Evolutionary conservation across 495 filamentous ascomycete genomes (phyloP).

Genomic region (Stereocaulon alpinum): DNA sequence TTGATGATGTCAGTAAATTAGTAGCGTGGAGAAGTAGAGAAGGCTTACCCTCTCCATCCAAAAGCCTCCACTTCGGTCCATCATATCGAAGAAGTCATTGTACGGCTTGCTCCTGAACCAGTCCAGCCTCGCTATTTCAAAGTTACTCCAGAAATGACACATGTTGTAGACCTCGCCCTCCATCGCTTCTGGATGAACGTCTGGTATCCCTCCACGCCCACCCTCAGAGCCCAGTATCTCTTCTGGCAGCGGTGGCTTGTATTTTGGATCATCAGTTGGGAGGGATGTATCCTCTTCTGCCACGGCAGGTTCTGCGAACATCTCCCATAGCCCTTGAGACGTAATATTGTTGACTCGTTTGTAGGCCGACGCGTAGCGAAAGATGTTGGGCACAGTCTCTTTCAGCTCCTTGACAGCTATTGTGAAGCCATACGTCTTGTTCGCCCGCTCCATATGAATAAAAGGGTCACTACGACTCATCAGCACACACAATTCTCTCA

Average conservation of each 20-base stretch:
- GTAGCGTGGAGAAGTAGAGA: background rate
- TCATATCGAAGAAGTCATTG: constrained; percentile 98
- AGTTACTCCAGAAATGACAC: constrained; percentile 99
- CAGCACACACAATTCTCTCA: background rate
- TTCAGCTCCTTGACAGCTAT: constrained; percentile 98
- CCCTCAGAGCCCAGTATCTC: constrained; percentile 73
- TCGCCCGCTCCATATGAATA: constrained; percentile 75
- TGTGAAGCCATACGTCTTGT: constrained; percentile 99
- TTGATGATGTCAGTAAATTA: constrained; percentile 24
- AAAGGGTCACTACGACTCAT: constrained; percentile 74
- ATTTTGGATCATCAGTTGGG: constrained; percentile 51
- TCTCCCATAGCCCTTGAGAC: constrained; percentile 94
- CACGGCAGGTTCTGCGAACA: constrained; percentile 75
- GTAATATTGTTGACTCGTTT: constrained; percentile 86
- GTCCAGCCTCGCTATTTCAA: constrained; percentile 90
- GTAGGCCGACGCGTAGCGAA: constrained; percentile 98
- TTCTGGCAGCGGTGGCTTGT: constrained; percentile 67
- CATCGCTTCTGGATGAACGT: constrained; percentile 89
- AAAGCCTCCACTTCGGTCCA: constrained; percentile 96
- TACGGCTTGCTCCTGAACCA: constrained; percentile 96
- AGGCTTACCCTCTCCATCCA: constrained; percentile 91
- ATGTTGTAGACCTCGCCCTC: constrained; percentile 98
- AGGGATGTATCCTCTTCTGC: constrained; percentile 41
- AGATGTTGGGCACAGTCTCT: constrained; percentile 98
- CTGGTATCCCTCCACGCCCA: constrained; percentile 56